Conservation (phyloP, 2,329 filamentous ascomycete species). For the Fusarium decemcellulare region DNA sequence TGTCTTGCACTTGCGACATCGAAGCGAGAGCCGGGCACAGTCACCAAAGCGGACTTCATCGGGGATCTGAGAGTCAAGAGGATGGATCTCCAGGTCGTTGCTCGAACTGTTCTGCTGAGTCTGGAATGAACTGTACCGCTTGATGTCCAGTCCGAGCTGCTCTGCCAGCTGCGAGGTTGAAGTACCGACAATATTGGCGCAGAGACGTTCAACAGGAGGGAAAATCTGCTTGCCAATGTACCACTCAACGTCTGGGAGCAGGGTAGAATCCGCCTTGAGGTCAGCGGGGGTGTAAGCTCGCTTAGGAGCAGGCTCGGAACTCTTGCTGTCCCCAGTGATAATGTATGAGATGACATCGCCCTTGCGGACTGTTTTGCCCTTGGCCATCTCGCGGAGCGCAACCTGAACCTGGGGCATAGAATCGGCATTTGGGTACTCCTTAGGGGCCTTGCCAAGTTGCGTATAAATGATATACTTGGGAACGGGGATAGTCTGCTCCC, state of each 20-base stretch:
- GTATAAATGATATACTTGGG: conserved; percentile 98
- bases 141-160: conserved; percentile 91
- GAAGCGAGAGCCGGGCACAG: conserved; percentile 81
- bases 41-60: conserved; percentile 91
- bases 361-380: conserved; percentile 89
- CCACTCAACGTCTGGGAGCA: conserved; percentile 95
- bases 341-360: conserved; percentile 98
- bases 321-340: conserved; percentile 81
- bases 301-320: conserved; percentile 82
- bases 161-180: conserved; percentile 92
- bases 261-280: conserved; percentile 79
- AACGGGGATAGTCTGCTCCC: conserved; percentile 79
- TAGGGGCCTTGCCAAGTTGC: conserved; percentile 93
- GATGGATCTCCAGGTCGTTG: conserved; percentile 82
- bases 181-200: conserved; percentile 94
- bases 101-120: conserved; percentile 64
- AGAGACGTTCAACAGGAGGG: conserved; percentile 96
- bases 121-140: conserved; percentile 77
- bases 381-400: conserved; percentile 87
- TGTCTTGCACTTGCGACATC: conserved; percentile 85
- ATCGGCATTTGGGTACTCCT: conserved; percentile 94
- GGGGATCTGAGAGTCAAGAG: conserved; percentile 93
- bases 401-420: conserved; percentile 98
- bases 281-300: conserved; percentile 91
- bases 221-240: conserved; percentile 99